Conservation (phyloP, 257 asterid genomes). For the Sherardia arvensis region DNA sequence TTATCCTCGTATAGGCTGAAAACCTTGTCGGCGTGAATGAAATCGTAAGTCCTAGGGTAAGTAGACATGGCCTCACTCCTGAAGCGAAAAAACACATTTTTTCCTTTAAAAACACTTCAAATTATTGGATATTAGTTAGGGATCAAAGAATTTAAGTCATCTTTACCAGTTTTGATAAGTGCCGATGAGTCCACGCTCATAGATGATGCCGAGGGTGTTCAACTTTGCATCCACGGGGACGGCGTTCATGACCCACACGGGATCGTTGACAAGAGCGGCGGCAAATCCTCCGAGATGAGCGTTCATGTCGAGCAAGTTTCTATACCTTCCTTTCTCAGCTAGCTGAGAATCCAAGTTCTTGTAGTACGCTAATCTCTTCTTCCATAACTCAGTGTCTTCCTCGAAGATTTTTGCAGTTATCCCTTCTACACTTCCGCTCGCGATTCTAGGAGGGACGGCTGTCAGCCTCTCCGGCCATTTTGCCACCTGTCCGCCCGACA, state of each 20-base stretch:
- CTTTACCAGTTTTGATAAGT: slow-evolving; percentile 77
- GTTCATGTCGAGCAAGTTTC: slow-evolving; percentile 91
- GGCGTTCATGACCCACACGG: slow-evolving; percentile 83
- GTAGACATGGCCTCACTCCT: slow-evolving; percentile 99
- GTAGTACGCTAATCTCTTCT: slow-evolving; percentile 54
- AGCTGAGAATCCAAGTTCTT: slow-evolving; percentile 60
- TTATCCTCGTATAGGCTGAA: slow-evolving; percentile 68
- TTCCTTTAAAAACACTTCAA: slow-evolving; percentile 1
- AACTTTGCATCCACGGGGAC: slow-evolving; percentile 52
- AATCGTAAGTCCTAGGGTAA: slow-evolving; percentile 86
- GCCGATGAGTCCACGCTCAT: slow-evolving; percentile 84
- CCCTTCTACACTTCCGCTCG: slow-evolving; percentile 44
- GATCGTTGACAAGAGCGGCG: slow-evolving; percentile 72
- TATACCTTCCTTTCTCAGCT: slow-evolving; percentile 68
- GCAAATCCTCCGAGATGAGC: slow-evolving; percentile 87
- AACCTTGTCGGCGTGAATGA: slow-evolving; percentile 65
- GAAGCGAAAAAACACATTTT: background rate
- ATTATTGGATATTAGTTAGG: background rate
- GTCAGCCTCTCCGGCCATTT: slow-evolving; percentile 84
- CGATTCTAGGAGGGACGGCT: slow-evolving; percentile 68
- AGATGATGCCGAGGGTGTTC: slow-evolving; percentile 67
- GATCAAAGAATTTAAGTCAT: background rate
- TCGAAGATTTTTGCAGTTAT: slow-evolving; percentile 37
- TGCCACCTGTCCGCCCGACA: slow-evolving; percentile 53
- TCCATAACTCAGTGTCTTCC: slow-evolving; percentile 55